Conservation (phyloP, 257 asterid genomes). For the Lycium ferocissimum region DNA sequence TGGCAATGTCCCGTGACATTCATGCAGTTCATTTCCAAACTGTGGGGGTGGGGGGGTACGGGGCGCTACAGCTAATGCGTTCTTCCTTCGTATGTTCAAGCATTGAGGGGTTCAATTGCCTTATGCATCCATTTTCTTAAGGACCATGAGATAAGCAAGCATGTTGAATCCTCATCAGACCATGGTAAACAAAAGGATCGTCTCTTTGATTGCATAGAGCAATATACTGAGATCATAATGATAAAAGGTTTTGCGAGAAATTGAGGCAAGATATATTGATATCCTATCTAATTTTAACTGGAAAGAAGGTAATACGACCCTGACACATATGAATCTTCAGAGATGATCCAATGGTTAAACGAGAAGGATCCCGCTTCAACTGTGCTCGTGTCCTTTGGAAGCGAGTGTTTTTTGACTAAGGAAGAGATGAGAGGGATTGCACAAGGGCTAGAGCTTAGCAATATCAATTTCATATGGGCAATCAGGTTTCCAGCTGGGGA, state of each 20-base stretch:
- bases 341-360: background rate
- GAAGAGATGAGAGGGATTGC: background rate
- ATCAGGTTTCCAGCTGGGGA: background rate
- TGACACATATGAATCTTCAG: background rate
- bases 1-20: background rate
- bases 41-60: too few relatives aligned
- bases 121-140: background rate
- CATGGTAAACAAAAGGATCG: background rate
- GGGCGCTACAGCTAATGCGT: background rate
- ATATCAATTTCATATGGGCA: background rate
- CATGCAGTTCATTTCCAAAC: background rate
- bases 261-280: background rate
- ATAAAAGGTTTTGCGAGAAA: background rate
- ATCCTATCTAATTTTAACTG: background rate
- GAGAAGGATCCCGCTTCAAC: background rate
- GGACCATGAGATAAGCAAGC: background rate
- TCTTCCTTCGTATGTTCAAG: background rate
- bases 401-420: background rate
- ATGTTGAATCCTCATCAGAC: background rate
- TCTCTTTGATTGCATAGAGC: background rate
- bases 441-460: background rate
- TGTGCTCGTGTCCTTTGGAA: background rate
- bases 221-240: background rate
- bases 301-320: background rate
- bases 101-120: background rate